Evolutionary conservation across 2,329 filamentous ascomycete species (phyloP).

Genomic region (Talaromyces sp.): DNA sequence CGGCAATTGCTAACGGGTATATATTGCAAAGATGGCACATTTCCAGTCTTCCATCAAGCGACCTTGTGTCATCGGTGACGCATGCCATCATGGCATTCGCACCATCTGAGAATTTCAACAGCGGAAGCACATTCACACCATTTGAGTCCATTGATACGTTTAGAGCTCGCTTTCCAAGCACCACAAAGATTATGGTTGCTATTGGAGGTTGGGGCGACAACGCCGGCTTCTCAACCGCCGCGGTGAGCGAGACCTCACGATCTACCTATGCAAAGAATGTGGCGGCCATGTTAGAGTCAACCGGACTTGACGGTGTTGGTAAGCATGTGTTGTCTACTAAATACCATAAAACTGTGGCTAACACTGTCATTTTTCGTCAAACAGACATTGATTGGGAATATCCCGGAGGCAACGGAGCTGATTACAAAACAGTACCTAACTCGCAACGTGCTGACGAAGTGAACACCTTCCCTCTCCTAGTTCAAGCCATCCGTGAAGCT

Average conservation of each 20-base stretch:
- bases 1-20: constrained; percentile 9
- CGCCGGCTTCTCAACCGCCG: constrained; percentile 53
- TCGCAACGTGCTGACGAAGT: constrained; percentile 56
- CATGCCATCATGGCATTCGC: constrained; percentile 55
- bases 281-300: constrained; percentile 55
- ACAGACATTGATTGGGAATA: constrained; percentile 64
- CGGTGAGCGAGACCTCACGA: constrained; percentile 48
- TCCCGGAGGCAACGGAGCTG: constrained; percentile 59
- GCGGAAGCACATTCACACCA: constrained; percentile 45
- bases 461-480: constrained; percentile 56
- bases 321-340: constrained; percentile 1
- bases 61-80: constrained; percentile 44
- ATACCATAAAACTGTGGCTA: not conserved
- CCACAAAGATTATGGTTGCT: constrained; percentile 62
- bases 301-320: constrained; percentile 62
- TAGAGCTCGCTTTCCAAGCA: constrained; percentile 48
- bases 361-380: not conserved
- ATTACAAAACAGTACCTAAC: constrained; percentile 62
- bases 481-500: constrained; percentile 53
- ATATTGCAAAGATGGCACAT: constrained; percentile 38
- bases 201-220: constrained; percentile 73
- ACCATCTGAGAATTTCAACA: constrained; percentile 47
- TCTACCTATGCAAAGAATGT: constrained; percentile 62
- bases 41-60: constrained; percentile 27
- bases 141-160: constrained; percentile 51